Base-by-base conservation (phyloP, 345 rosid genomes). In the Mercurialis annua region DNA sequence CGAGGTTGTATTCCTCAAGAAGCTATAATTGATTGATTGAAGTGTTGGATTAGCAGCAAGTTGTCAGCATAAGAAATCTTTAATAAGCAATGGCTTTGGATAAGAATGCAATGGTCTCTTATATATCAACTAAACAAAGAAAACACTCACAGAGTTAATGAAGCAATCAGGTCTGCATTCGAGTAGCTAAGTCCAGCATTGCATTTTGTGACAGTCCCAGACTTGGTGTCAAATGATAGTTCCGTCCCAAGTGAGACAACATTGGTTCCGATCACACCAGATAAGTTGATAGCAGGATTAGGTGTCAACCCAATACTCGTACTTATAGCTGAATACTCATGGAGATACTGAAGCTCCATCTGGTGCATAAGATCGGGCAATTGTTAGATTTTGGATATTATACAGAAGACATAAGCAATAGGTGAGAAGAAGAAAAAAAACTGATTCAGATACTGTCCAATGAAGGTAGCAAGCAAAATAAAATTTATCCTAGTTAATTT, bases 271-370 rank as follows among this genome's bases (percentile, higher is more conserved):
- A 91, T 11, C 10, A 89, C 96, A 73, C 92, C 89, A 15, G 99
- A 84, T 70, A 89, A 84, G 82, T 92, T 89, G 58, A 89, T 85
- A 51, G 76, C 26, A 2, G 99, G 99, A 78, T 84, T 87, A 23
- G 86, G 88, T 50, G 97, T 85, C 83, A 94, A 76, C 27, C 90
- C 95, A 74, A 94, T 71, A 73, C 97, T 91, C 6, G 95, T 69
- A 84, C 85, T 85, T 50, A 91, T 80, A 68, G 92, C 99, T 0
- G 89, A 90, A 47, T 84, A 84, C 46, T 94, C 99, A 77, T 89
- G 96, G 87, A 87, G 75, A 79, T 86, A 94, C 64, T 90, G 99
- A 63, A 94, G 68, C 81, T 94, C 97, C 74, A 86, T 36, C 99
- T 94, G 84, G 75, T 52, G 77, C 50, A 71, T 46, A 40, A n/a